Base-by-base conservation (phyloP, 2,329 filamentous ascomycete genomes). In the Fusarium sororula region DNA sequence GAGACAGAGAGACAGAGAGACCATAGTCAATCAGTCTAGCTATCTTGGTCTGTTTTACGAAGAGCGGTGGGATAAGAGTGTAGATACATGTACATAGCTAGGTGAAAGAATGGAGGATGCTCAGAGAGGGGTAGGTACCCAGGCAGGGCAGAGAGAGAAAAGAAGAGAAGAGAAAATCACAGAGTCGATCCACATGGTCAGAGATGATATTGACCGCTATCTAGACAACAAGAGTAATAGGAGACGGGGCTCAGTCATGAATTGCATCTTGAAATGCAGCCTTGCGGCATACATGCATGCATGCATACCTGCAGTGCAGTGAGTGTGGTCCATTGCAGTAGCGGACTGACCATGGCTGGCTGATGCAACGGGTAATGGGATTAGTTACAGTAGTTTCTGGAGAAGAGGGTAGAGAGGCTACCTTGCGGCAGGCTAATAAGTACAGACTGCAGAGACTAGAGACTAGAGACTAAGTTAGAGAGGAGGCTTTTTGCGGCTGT, bases 261-360 rank as follows among this genome's bases (percentile, higher is more conserved):
- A 54, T 42, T 50, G 38, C 28, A 54, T 61, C 45, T 61, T 24
- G 26, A 54, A 53, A 32, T 45, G 28, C 55, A 56, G 38, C 53
- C 38, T 56, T 32, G 53, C 28, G 38, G 53, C 38, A 56, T 55
- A 22, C 22, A 30, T 50, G 12, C 15, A 37, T 26, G 18, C 15
- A 30, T 50, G 24, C 24, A 26, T 26, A 17, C 44, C 26, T 11
- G 17, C 20, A 48, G 45, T 22, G 32, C 28, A 32, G 47, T 50
- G 47, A 26, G 24, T 26, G 24, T 50, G 47, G 28, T 32, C 47
- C 47, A 50, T 7, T 50, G 32, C 38, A 53, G 61, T 30, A 50
- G 26, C 38, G 41, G 24, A 41, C 32, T 22, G 45, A n/a, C 35
- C 28, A 68, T 60, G 62, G 65, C 66, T 68, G 63, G 64, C 51